These are phyloP conservation scores for Candida tetrigidarum DNA, from an alignment of 1,139 yeast species.

Conservation along the genomic window DNA sequence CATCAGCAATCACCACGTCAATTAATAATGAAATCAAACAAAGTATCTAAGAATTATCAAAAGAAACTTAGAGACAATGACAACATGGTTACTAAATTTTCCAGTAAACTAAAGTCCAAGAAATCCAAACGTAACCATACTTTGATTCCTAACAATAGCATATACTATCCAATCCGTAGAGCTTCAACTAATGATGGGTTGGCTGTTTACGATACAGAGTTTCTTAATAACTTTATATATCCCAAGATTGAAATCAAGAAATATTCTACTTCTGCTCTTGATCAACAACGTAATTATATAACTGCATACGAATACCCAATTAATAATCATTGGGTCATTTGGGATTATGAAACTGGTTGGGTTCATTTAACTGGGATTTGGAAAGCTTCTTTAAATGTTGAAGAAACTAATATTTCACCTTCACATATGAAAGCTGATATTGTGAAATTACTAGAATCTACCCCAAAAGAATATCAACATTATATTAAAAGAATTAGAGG, in stretches of 20 bases:
- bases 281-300: constrained; percentile 58
- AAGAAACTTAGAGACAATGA: background rate
- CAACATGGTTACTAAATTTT: constrained; percentile 1
- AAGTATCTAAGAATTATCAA: background rate
- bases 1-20: background rate
- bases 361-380: constrained; percentile 92
- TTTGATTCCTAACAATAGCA: constrained; percentile 13
- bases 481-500: constrained; percentile 82
- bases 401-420: constrained; percentile 7
- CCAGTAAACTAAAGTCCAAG: constrained; percentile 3
- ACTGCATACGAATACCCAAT: constrained; percentile 76
- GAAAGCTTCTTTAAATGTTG: constrained; percentile 62
- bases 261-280: constrained; percentile 73
- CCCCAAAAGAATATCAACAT: constrained; percentile 66
- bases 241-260: constrained; percentile 59
- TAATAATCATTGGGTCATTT: constrained; percentile 72
- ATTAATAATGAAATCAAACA: constrained; percentile 1
- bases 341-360: constrained; percentile 89
- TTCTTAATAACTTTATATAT: constrained; percentile 19
- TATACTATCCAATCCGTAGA: constrained; percentile 15
- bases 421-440: constrained; percentile 71
- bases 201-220: constrained; percentile 7
- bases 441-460: constrained; percentile 71
- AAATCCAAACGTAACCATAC: constrained; percentile 7
- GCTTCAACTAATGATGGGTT: constrained; percentile 1